These are phyloP conservation scores for Penicillium antarcticum DNA, from an alignment of 495 filamentous ascomycete species.

Conservation along the genomic window DNA sequence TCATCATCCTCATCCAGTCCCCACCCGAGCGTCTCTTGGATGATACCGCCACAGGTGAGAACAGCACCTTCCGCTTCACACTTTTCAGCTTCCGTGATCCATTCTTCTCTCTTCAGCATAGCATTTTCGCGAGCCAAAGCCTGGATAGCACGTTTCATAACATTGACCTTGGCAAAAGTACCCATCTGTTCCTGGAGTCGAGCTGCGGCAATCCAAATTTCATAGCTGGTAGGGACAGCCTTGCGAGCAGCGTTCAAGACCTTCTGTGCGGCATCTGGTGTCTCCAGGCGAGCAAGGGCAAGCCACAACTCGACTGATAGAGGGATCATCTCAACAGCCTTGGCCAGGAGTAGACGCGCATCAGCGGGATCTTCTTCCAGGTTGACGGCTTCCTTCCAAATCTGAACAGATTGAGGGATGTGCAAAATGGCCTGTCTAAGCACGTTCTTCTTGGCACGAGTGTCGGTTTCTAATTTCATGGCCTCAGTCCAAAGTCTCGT, in stretches of 20 bases:
- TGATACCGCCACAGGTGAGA: constrained; percentile 81
- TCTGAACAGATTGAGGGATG: constrained; percentile 82
- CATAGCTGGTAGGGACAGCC: constrained; percentile 83
- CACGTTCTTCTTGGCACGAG: constrained; percentile 82
- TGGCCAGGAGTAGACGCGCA: constrained; percentile 80
- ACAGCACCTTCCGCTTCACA: constrained; percentile 91
- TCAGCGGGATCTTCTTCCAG: constrained; percentile 85
- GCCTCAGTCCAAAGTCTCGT: constrained; percentile 90
- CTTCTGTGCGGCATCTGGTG: constrained; percentile 83
- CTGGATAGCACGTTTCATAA: constrained; percentile 92
- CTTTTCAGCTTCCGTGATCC: constrained; percentile 91
- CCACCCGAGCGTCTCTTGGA: constrained; percentile 90
- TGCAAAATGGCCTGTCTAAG: constrained; percentile 83
- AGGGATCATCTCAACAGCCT: constrained; percentile 91
- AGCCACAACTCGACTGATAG: constrained; percentile 93
- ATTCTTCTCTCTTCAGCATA: constrained; percentile 95
- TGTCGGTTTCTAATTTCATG: constrained; percentile 84
- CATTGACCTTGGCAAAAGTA: constrained; percentile 67
- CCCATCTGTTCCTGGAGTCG: constrained; percentile 91
- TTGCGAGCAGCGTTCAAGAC: constrained; percentile 95
- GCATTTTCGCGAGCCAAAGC: constrained; percentile 87
- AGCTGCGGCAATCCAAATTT: constrained; percentile 94
- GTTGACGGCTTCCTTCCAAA: constrained; percentile 98
- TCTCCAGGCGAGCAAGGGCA: constrained; percentile 84
- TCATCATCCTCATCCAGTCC: constrained; percentile 95